A percentile compares a stretch with the other conserved stretches of the same genome.
Conservation (phyloP, 1,284 basidiomycete genomes). For the Ganoderma leucocontextum region DNA sequence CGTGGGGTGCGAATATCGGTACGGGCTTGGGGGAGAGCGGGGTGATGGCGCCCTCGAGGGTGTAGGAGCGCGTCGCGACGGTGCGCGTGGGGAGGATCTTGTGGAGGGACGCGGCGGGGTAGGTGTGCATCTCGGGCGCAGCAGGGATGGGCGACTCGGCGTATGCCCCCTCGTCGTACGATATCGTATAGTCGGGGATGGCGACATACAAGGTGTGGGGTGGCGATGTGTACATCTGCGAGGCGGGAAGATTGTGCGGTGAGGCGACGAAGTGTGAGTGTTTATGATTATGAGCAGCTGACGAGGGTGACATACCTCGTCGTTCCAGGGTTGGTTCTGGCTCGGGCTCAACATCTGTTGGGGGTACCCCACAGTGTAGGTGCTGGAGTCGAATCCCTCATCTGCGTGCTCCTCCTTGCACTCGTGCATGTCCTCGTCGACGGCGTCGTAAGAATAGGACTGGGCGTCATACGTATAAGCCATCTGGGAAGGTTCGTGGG, state of each 20-base stretch:
- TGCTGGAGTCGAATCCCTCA: neutral
- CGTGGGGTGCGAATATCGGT: neutral
- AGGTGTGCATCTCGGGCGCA: neutral
- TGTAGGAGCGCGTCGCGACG: conserved; percentile 29
- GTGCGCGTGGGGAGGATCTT: conserved; percentile 13
- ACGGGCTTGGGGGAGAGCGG: conserved; percentile 23
- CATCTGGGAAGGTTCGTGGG: neutral
- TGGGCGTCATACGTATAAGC: neutral
- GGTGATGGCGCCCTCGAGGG: conserved; percentile 33
- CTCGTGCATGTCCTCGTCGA: conserved; percentile 14
- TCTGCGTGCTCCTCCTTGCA: conserved; percentile 14
- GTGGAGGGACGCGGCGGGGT: conserved; percentile 12
- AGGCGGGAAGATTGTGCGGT: neutral
- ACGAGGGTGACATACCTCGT: conserved; percentile 5
- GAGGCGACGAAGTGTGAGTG: neutral
- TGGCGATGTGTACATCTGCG: conserved; percentile 15
- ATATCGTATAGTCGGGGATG: conserved; percentile 9
- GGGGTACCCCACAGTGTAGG: conserved; percentile 6
- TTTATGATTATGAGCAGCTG: neutral
- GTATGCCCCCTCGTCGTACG: conserved; percentile 9
- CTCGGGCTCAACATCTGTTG: neutral
- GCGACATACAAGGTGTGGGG: conserved; percentile 10
- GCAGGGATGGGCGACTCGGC: conserved; percentile 16
- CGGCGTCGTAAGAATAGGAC: neutral
- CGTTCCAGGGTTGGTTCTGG: conserved; percentile 4